Evolutionary conservation across 257 asterid species (phyloP), one percentile per base, ranked within the genome.

Genomic region (Plantago ovata): DNA sequence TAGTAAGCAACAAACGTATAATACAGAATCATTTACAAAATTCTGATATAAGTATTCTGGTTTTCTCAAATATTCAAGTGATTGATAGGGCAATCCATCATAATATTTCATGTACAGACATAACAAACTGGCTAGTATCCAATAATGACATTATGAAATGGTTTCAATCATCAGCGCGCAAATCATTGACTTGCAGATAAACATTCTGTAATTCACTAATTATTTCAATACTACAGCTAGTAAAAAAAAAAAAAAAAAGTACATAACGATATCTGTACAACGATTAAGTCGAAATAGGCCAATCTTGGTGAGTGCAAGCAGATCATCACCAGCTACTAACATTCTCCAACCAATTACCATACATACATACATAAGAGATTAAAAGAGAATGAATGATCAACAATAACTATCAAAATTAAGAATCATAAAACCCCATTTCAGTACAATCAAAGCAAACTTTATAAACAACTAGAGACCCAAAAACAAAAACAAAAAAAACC

Each of bases 371-470:
- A 3, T 58, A 53, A 1, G 33, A n/a, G n/a, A 43, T 20, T 19
- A 22, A n/a, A 2, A 18, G 47, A 46, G 9, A 4, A 20, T 12
- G 21, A 21, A 18, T 19, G 10, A 38, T n/a, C 4, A 60, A 43
- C n/a, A 22, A 41, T n/a, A 15, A 9, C 15, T 38, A 46, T 32
- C 19, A 54, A 28, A 53, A 66, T 65, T 54, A 55, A 53, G 67
- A 62, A 63, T 49, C 54, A 63, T 42, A 51, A 42, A 56, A 21
- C 70, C 69, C 71, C 23, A 15, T 5, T 50, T 14, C 61, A 19
- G 43, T 21, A 41, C 24, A 38, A 13, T n/a, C n/a, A 38, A 55
- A 23, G 23, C 46, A 16, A 67, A 14, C 9, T 21, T 45, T 43
- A 40, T 19, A 49, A 2, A 23, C 6, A 11, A 8, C 9, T 13